Evolutionary conservation across 2,329 filamentous ascomycete species (phyloP).

Genomic region (Neonectria coccinea): DNA sequence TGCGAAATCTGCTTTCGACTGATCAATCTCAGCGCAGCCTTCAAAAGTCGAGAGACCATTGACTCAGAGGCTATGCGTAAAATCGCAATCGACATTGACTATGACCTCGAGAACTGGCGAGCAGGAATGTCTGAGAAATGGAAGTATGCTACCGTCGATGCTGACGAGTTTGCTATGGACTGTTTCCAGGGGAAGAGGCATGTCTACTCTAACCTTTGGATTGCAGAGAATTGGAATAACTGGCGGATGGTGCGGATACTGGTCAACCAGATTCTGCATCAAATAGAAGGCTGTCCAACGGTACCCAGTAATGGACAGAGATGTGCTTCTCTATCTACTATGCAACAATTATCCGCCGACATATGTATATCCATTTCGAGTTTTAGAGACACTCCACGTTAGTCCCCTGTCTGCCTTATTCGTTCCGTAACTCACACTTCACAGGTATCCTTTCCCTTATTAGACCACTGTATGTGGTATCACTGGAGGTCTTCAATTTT

Average conservation of each 20-base stretch:
- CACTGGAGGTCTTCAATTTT: background rate
- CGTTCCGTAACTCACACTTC: background rate
- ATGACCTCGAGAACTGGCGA: background rate
- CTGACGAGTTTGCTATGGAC: background rate
- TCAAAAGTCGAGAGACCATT: background rate
- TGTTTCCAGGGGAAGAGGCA: background rate
- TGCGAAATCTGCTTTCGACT: conserved; percentile 2
- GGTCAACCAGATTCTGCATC: background rate
- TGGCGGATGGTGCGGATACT: conserved; percentile 1
- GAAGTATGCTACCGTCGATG: background rate
- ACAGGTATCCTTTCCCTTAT: background rate
- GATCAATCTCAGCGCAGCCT: background rate
- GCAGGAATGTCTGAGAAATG: background rate
- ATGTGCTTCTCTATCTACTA: background rate
- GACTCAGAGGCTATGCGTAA: background rate
- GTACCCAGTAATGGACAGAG: too few relatives aligned
- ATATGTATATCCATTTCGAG: background rate
- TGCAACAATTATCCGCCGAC: background rate
- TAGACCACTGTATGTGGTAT: background rate
- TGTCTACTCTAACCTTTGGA: background rate
- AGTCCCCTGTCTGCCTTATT: background rate
- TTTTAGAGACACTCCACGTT: background rate
- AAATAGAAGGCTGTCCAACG: background rate
- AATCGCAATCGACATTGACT: background rate
- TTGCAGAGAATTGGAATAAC: conserved; percentile 9